A percentile compares a stretch with the other conserved stretches of the same genome.
These are phyloP conservation scores for Rhizopogon vesiculosus DNA, from an alignment of 768 basidiomycete genomes.

Conservation along the genomic window DNA sequence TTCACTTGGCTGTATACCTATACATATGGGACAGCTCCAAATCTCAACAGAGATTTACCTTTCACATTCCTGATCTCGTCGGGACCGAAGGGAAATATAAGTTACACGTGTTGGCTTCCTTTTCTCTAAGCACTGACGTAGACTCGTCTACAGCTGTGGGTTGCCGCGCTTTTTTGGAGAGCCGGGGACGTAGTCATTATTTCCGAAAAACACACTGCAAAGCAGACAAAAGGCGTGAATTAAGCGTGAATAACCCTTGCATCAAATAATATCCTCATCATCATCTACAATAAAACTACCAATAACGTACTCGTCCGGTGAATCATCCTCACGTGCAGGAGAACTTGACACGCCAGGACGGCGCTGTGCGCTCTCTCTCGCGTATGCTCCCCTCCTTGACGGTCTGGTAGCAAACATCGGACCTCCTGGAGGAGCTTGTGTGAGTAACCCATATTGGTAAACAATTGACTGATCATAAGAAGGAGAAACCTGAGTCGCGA, in stretches of 20 bases:
- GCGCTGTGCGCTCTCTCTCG: slow-evolving; percentile 29
- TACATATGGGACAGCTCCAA: no score
- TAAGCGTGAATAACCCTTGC: neutral
- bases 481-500: slow-evolving; percentile 63
- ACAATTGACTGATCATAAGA: slow-evolving; percentile 70
- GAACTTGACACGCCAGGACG: slow-evolving; percentile 51
- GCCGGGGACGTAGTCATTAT: no score
- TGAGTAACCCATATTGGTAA: slow-evolving; percentile 70
- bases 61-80: no score
- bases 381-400: slow-evolving; percentile 38
- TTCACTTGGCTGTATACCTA: slow-evolving; percentile 84
- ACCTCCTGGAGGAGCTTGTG: slow-evolving; percentile 49
- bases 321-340: slow-evolving; percentile 46
- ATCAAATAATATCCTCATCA: slow-evolving; percentile 58
- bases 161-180: no score
- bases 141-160: no score
- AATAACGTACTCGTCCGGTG: slow-evolving; percentile 60
- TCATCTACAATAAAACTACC: slow-evolving; percentile 83
- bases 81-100: no score
- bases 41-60: no score
- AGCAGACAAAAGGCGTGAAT: no score
- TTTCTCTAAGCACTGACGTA: no score
- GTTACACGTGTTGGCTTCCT: no score
- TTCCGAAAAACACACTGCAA: no score
- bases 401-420: slow-evolving; percentile 58